These are phyloP conservation scores for Boletus vinaceobasis DNA, from an alignment of 768 basidiomycete species.

Conservation along the genomic window DNA sequence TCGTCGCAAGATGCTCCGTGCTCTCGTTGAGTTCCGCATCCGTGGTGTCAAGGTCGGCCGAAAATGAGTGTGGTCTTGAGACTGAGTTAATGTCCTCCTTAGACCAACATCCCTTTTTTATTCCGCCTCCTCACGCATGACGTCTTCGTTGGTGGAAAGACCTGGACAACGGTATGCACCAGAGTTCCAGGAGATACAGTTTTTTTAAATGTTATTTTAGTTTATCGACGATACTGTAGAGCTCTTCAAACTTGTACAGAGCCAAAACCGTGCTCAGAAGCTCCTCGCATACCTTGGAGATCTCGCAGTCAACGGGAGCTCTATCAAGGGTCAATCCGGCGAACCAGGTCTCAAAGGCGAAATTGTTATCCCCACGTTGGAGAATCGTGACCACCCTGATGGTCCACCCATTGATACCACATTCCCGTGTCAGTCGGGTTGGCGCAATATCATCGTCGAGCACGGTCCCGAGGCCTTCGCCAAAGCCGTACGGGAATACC, in stretches of 20 bases:
- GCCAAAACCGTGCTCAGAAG: conserved; percentile 98
- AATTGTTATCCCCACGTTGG: conserved; percentile 75
- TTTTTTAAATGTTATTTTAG: conserved; percentile 36
- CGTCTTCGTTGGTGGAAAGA: conserved; percentile 92
- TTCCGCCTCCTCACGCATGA: conserved; percentile 97
- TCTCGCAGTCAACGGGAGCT: conserved; percentile 95
- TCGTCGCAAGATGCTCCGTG: conserved; percentile 97
- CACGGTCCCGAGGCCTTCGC: conserved; percentile 98
- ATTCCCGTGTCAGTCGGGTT: conserved; percentile 82
- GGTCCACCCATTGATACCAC: conserved; percentile 74
- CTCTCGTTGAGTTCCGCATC: conserved; percentile 99
- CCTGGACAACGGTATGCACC: conserved; percentile 85
- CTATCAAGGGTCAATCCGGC: conserved; percentile 93
- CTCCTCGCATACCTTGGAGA: conserved; percentile 96
- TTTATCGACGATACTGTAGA: conserved; percentile 99
- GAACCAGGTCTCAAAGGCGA: conserved; percentile 94
- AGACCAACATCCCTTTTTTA: conserved; percentile 99
- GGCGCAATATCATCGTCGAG: conserved; percentile 99
- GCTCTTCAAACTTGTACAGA: conserved; percentile 96
- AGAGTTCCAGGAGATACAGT: background rate
- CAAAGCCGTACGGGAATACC: conserved; percentile 94
- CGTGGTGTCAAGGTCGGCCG: conserved; percentile 85
- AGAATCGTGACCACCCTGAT: conserved; percentile 73
- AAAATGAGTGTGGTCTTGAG: background rate
- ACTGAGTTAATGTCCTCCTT: background rate